Percentiles rank a stretch among this genome's conserved stretches.
phyloP scores from a whole-genome alignment of 1,284 basidiomycete species.

The Melampsora americana region DNA sequence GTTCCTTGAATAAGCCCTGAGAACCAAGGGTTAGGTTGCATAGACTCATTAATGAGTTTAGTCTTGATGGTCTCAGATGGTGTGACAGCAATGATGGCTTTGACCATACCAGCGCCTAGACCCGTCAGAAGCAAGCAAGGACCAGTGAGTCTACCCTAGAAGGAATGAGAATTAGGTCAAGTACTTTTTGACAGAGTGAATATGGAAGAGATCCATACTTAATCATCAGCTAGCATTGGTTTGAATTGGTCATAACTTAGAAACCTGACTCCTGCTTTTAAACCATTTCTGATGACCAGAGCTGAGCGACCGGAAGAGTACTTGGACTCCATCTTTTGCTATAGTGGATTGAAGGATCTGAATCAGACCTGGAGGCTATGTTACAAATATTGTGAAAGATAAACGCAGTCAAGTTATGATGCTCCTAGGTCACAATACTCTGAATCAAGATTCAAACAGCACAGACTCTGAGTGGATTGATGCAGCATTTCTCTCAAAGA shows the following conservation, averaged over 20 bases:
- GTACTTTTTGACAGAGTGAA: background rate
- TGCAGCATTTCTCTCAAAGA: too few relatives aligned
- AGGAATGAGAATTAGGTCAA: slow-evolving; percentile 28
- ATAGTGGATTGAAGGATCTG: slow-evolving; percentile 69
- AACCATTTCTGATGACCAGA: slow-evolving; percentile 79
- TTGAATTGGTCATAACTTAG: slow-evolving; percentile 94
- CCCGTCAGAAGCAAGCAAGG: slow-evolving; percentile 82
- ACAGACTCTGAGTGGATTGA: too few relatives aligned
- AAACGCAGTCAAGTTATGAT: too few relatives aligned
- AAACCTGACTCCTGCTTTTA: slow-evolving; percentile 91
- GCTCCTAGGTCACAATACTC: too few relatives aligned
- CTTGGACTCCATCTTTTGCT: slow-evolving; percentile 67
- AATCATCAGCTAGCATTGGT: slow-evolving; percentile 70
- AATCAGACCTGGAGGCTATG: slow-evolving; percentile 65
- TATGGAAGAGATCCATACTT: slow-evolving; percentile 60
- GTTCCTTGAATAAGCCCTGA: slow-evolving; percentile 83
- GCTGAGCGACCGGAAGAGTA: slow-evolving; percentile 78
- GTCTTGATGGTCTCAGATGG: slow-evolving; percentile 99
- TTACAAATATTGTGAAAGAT: too few relatives aligned
- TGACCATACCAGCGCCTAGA: slow-evolving; percentile 88
- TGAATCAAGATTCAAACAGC: too few relatives aligned
- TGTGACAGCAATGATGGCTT: slow-evolving; percentile 91
- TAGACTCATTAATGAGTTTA: slow-evolving; percentile 94
- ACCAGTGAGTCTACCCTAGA: slow-evolving; percentile 80
- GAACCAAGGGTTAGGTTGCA: slow-evolving; percentile 76